A percentile compares a stretch with the other conserved stretches of the same genome.
Conservation (phyloP, 371 early-diverging fungal species). For the Sporodiniella umbellata region DNA sequence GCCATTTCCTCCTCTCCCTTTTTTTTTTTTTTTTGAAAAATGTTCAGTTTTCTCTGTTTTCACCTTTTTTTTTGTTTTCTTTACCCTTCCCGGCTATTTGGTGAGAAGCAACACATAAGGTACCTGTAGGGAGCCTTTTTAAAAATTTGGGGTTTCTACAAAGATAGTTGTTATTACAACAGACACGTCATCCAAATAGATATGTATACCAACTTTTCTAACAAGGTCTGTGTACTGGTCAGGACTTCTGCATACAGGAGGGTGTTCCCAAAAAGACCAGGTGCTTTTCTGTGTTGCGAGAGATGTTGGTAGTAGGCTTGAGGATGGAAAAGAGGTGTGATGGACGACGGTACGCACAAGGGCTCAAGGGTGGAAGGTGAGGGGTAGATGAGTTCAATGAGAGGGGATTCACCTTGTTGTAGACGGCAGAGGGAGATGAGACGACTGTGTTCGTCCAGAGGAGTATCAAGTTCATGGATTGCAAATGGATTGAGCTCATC, state of each 20-base stretch:
- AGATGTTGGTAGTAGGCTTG: conserved; percentile 38
- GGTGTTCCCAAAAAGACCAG: conserved; percentile 60
- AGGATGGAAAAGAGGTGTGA: conserved; percentile 47
- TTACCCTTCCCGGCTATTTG: conserved; percentile 79
- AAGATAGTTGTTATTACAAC: too few relatives aligned
- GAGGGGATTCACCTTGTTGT: conserved; percentile 5
- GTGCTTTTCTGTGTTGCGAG: conserved; percentile 2
- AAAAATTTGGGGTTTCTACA: conserved; percentile 64
- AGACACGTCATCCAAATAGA: too few relatives aligned
- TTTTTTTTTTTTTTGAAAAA: too few relatives aligned
- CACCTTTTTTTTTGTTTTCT: neutral
- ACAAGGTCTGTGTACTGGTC: conserved; percentile 85
- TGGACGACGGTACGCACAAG: conserved; percentile 13
- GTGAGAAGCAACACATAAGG: conserved; percentile 72
- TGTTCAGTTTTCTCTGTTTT: neutral
- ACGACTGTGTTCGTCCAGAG: neutral
- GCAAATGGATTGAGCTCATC: conserved; percentile 42
- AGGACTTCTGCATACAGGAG: conserved; percentile 76
- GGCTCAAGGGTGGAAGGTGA: conserved; percentile 14
- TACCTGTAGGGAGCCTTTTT: conserved; percentile 66
- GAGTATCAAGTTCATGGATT: conserved; percentile 12
- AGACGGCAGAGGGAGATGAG: conserved; percentile 9
- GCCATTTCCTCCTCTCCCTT: conserved; percentile 75
- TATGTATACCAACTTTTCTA: conserved; percentile 63
- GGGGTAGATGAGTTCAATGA: conserved; percentile 14